These are phyloP conservation scores for Fusarium nurragi DNA, from an alignment of 2,329 filamentous ascomycete species.

Conservation along the genomic window DNA sequence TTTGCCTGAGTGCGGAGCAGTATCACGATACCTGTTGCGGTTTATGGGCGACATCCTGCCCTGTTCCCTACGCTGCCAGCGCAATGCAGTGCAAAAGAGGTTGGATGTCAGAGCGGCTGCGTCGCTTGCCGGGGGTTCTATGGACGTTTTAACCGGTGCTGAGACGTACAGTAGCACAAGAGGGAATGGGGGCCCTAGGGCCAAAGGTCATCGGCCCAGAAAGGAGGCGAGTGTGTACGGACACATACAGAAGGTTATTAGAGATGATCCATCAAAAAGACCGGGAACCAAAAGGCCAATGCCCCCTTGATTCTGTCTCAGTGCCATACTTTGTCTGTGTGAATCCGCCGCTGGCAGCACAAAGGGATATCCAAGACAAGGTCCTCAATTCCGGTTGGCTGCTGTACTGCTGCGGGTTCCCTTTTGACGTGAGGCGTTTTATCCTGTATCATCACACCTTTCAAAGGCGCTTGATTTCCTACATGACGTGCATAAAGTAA, in stretches of 20 bases:
- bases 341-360: constrained; percentile 16
- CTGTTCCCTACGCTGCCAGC: neutral
- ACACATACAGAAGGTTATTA: neutral
- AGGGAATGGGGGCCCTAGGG: constrained; percentile 29
- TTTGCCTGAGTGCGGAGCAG: constrained; percentile 3
- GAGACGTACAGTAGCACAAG: constrained; percentile 11
- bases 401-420: neutral
- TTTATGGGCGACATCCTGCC: neutral
- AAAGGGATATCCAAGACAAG: constrained; percentile 8
- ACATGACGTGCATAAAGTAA: neutral
- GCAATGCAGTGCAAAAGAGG: neutral
- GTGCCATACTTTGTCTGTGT: neutral
- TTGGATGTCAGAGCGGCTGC: constrained; percentile 31
- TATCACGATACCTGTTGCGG: constrained; percentile 2
- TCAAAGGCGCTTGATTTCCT: neutral
- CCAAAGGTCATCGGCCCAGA: constrained; percentile 27
- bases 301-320: constrained; percentile 1
- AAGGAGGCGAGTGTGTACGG: constrained; percentile 8
- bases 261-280: constrained; percentile 3
- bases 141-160: constrained; percentile 3
- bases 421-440: neutral
- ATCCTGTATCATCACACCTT: neutral
- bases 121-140: constrained; percentile 18
- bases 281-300: constrained; percentile 4
- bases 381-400: constrained; percentile 14